A percentile compares a stretch with the other conserved stretches of the same genome.
Conservation (phyloP, 2,329 filamentous ascomycete genomes). For the Aspergillus terreus region DNA sequence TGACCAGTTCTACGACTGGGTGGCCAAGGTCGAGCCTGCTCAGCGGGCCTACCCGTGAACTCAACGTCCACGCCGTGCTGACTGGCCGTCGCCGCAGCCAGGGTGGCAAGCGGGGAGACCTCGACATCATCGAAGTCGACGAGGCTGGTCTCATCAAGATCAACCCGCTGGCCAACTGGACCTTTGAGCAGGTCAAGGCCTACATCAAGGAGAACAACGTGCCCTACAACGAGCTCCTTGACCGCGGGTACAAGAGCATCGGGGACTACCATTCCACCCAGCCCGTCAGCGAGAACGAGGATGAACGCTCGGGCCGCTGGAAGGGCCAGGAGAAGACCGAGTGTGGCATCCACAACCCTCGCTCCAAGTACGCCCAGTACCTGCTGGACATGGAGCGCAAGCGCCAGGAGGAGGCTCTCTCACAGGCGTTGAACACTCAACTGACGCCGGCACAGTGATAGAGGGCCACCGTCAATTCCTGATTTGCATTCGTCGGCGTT, state of each 20-base stretch:
- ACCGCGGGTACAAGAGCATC: slow-evolving; percentile 94
- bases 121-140: slow-evolving; percentile 90
- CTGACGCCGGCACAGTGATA: slow-evolving; percentile 26
- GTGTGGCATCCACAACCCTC: slow-evolving; percentile 98
- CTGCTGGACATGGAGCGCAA: slow-evolving; percentile 69
- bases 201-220: slow-evolving; percentile 86
- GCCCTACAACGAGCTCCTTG: slow-evolving; percentile 88
- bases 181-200: slow-evolving; percentile 79
- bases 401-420: slow-evolving; percentile 55
- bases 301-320: slow-evolving; percentile 94
- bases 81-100: slow-evolving; percentile 90
- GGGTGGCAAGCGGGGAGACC: slow-evolving; percentile 83
- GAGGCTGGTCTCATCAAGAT: slow-evolving; percentile 92
- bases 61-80: slow-evolving; percentile 84
- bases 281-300: slow-evolving; percentile 84
- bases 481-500: slow-evolving; percentile 17
- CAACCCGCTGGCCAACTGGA: slow-evolving; percentile 95
- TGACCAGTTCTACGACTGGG: slow-evolving; percentile 89
- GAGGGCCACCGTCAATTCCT: background rate
- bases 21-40: slow-evolving; percentile 95
- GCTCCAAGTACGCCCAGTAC: slow-evolving; percentile 87
- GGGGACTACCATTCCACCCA: slow-evolving; percentile 98
- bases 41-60: slow-evolving; percentile 81
- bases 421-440: slow-evolving; percentile 40
- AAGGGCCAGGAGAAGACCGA: slow-evolving; percentile 95